phyloP scores from a whole-genome alignment of 495 filamentous ascomycete species.

The Hypoxylon lienhwacheense region DNA sequence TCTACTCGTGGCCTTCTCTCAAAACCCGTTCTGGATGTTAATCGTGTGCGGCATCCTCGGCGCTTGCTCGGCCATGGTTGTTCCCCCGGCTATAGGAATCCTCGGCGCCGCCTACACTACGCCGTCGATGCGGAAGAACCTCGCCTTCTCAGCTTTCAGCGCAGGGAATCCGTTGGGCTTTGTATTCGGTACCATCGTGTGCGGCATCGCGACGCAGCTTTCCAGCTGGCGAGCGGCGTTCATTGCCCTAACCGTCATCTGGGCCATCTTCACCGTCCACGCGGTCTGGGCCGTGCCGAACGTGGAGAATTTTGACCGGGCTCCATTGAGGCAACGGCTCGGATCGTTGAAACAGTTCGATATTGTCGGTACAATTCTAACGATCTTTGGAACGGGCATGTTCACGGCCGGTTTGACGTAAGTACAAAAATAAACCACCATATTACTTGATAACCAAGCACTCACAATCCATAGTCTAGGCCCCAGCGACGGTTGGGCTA shows the following conservation, averaged over 20 bases:
- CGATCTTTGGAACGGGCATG: slow-evolving; percentile 65
- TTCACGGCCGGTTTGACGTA: slow-evolving; percentile 66
- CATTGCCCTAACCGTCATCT: slow-evolving; percentile 64
- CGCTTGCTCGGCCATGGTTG: slow-evolving; percentile 62
- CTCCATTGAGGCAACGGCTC: slow-evolving; percentile 47
- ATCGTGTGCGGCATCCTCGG: slow-evolving; percentile 66
- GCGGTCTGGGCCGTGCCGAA: slow-evolving; percentile 66
- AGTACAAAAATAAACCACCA: slow-evolving; percentile 35
- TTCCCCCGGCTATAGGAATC: slow-evolving; percentile 68
- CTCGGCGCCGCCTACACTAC: slow-evolving; percentile 64
- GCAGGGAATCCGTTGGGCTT: slow-evolving; percentile 73
- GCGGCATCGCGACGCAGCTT: slow-evolving; percentile 62
- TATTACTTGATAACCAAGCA: not conserved
- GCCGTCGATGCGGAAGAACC: slow-evolving; percentile 67
- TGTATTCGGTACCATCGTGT: slow-evolving; percentile 66
- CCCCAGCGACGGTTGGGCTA: slow-evolving; percentile 60
- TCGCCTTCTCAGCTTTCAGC: slow-evolving; percentile 70
- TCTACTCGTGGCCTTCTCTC: slow-evolving; percentile 63
- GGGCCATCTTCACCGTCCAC: slow-evolving; percentile 58
- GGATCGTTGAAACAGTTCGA: slow-evolving; percentile 59
- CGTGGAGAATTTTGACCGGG: slow-evolving; percentile 53
- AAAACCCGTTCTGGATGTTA: slow-evolving; percentile 64
- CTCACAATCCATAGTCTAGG: slow-evolving; percentile 39
- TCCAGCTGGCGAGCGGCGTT: slow-evolving; percentile 67
- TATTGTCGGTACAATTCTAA: slow-evolving; percentile 61